Base-by-base conservation (phyloP, 2,329 filamentous ascomycete species). In the Orbilia oligospora region DNA sequence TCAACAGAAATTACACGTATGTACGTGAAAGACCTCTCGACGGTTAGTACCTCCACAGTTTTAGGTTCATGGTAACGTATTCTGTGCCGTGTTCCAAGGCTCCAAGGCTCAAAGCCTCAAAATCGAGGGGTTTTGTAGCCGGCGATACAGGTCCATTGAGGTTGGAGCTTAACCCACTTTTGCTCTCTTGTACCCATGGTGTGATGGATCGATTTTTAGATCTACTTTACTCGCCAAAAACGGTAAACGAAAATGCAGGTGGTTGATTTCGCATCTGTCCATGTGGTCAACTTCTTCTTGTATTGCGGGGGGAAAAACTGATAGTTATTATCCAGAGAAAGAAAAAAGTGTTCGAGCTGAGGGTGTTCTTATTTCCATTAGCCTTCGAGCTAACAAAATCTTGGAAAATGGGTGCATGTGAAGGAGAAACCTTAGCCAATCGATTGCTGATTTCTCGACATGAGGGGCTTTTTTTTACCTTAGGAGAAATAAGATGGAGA, bases 221-320 rank as follows among this genome's bases (percentile, higher is more conserved):
- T 72, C 48, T 44, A 10, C 36, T 44, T 58, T 38, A 55, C 41
- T 73, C 61, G 49, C 58, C 49, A 53, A 58, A 72, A 72, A 58
- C 12, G 69, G 69, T 67, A 71, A 58, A 72, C 63, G 55, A 38
- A 64, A 65, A 72, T 71, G 68, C 75, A 78, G 75, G 67, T 77
- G 73, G 68, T 56, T 55, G 20, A 55, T 63, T 64, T 56, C 51
- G 49, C 53, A 44, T 55, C 58, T 72, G 75, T 51, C 75, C 75
- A 78, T 78, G 75, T 78, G 75, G 63, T 63, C 75, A 53, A 33
- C 33, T 46, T 67, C 48, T 51, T 51, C 33, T 63, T 63, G 41
- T 65, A 22, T 49, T 55, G 61, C 68, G 68, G 55, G 67, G 75
- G 65, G 63, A 55, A 64, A 22, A 5, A 27, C 8, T 9, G 18